Evolutionary conservation across 148 eudicot species (phyloP), one percentile per base, ranked within the genome.

Genomic region (Beta vulgaris): DNA sequence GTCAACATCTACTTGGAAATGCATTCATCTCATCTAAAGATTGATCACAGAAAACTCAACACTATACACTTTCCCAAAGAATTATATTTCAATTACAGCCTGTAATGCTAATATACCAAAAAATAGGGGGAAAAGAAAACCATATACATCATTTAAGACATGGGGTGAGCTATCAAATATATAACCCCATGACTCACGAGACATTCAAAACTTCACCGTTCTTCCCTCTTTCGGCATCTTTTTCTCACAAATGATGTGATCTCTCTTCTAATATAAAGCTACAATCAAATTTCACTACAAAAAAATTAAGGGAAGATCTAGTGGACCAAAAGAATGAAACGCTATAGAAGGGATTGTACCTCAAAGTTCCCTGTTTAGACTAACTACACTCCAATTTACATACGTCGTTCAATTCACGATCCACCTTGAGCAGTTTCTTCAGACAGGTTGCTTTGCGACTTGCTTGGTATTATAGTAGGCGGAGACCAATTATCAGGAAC

Each of bases 401-500:
- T 37, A 71, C 49, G 53, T 83, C 79, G 84, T 79, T 85, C 88
- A 7, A 79, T 71, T 71, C 68, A 71, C 25, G 80, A 68, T 34
- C 78, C 82, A 51, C 39, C 82, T 85, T 82, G 84, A 72, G 73
- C 34, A 79, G 75, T 88, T 46, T 89, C 97, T 64, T 90, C 98
- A 49, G 57, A 73, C 12, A 90, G 73, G 78, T 87, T 87, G 25
- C 77, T 75, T 73, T 82, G 91, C 9, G 96, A 90, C 70, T 72
- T 74, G 73, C 89, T 85, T 16, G 96, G 85, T 67, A 72, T 59
- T 19, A 87, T 74, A 51, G 82, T 82, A 18, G 88, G 86, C 31
- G 94, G 93, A 16, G 97, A 86, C 96, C 93, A 95, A 35, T 88
- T 91, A 87, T 95, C 99, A 1, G 97, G 99, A 44, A 92, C 94